Evolutionary conservation across 192 early-diverging fungal genomes (phyloP).

Genomic region (Backusella tarrabulga): DNA sequence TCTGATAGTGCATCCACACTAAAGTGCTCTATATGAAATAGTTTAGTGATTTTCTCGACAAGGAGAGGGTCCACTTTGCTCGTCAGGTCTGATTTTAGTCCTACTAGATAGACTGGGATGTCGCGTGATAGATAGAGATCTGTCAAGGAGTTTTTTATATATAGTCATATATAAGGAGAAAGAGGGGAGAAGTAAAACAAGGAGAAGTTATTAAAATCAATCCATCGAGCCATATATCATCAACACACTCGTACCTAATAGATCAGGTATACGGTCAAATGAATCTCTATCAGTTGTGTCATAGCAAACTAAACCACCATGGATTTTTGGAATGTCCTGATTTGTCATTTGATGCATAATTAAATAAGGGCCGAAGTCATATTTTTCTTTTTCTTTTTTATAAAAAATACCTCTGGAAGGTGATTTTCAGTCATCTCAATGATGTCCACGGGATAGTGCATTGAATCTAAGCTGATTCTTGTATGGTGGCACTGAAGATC

Average conservation of each 20-base stretch:
- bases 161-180: background rate
- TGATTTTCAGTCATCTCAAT: constrained; percentile 4
- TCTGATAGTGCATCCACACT: constrained; percentile 6
- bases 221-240: background rate
- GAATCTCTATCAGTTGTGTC: constrained; percentile 21
- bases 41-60: background rate
- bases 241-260: constrained; percentile 22
- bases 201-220: background rate
- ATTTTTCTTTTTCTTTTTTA: background rate
- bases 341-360: background rate
- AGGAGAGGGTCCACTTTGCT: background rate
- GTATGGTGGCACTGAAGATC: constrained; percentile 17
- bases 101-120: constrained; percentile 29
- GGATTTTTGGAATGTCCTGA: constrained; percentile 11
- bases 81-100: constrained; percentile 27
- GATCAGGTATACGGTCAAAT: constrained; percentile 31
- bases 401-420: constrained; percentile 14
- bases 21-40: background rate
- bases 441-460: background rate
- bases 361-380: background rate
- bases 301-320: constrained; percentile 34
- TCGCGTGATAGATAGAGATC: constrained; percentile 18
- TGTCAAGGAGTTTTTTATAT: background rate
- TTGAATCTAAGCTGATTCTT: background rate
- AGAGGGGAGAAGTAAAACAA: background rate